Base-by-base conservation (phyloP, 768 basidiomycete species). In the Boletales sp. region DNA sequence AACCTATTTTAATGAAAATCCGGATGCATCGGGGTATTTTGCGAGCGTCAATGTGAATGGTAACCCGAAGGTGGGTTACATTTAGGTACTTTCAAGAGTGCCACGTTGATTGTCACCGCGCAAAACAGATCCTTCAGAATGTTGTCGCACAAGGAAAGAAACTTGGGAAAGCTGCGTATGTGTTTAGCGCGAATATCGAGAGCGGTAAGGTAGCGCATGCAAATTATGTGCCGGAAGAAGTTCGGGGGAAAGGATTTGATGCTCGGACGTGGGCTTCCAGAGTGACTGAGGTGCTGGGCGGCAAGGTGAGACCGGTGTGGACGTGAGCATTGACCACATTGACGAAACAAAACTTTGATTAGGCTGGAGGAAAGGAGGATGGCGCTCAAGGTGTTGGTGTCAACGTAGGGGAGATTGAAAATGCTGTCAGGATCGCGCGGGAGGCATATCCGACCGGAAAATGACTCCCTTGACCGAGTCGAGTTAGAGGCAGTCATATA, bases 281-380 rank as follows among this genome's bases (percentile, higher is more conserved):
- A 52, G 86, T 96, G 17, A 77, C 80, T 6, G 86, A 86, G 33
- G 70, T 94, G 9, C 59, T 98, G 10, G 94, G 94, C 21, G 96
- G 96, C 38, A 98, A 95, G 83, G 93, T 91, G 59, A 59, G 63
- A n/a, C 25, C 0, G 72, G 25, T 60, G 3, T 2, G 15, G 21
- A 44, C 10, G 2, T 17, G 18, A 14, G 40, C 21, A 36, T 46
- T 38, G 46, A 17, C 50, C 45, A 45, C 40, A 9, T 31, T 40
- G 31, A 65, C 25, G 6, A 28, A 28, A 28, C 47, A 25, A 32
- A 53, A 34, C 44, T 21, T 50, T 35, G 28, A 51, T 46, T 49
- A 94, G 91, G 92, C 92, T 45, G 96, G 96, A 48, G 96, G 96
- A 13, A 97, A 94, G 70, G 91, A 91, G 51, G 96, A 98, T 34